Conservation (phyloP, 75 land plant genomes). For the Larix kaempferi region DNA sequence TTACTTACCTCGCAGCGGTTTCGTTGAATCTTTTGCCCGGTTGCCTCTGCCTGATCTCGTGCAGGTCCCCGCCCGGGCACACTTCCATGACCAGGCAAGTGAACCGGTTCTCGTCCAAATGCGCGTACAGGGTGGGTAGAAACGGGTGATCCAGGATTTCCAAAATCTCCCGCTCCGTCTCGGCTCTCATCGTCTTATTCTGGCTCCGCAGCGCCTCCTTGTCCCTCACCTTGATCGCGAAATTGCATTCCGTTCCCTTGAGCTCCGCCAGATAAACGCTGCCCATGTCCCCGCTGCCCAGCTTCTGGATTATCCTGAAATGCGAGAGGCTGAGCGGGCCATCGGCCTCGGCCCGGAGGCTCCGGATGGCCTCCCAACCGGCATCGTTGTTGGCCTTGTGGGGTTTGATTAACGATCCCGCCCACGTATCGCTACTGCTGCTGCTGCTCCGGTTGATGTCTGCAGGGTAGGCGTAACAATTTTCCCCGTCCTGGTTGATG, state of each 20-base stretch:
- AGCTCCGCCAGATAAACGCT: slow-evolving; percentile 69
- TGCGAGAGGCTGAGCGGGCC: slow-evolving; percentile 33
- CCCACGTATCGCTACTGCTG: not conserved
- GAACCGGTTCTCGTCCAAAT: slow-evolving; percentile 76
- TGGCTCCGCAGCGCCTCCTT: slow-evolving; percentile 61
- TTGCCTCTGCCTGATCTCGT: slow-evolving; percentile 69
- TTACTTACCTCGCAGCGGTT: slow-evolving; percentile 61
- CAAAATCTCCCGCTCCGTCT: slow-evolving; percentile 80
- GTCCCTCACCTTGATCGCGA: slow-evolving; percentile 91
- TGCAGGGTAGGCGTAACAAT: not conserved
- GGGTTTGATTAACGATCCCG: not conserved
- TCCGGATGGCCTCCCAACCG: slow-evolving; percentile 10
- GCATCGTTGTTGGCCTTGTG: slow-evolving; percentile 7
- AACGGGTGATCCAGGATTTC: slow-evolving; percentile 78
- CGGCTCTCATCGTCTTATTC: slow-evolving; percentile 66
- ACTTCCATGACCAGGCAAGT: slow-evolving; percentile 83
- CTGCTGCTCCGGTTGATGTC: not conserved
- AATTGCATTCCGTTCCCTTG: slow-evolving; percentile 18
- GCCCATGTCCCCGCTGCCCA: slow-evolving; percentile 84
- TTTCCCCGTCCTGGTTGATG: not conserved
- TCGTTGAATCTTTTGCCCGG: slow-evolving; percentile 75
- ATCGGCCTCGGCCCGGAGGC: slow-evolving; percentile 3
- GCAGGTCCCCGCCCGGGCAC: slow-evolving; percentile 78
- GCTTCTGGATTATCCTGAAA: slow-evolving; percentile 48
- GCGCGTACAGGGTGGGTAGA: slow-evolving; percentile 72